Percentiles rank a stretch among this genome's conserved stretches.
phyloP scores from a whole-genome alignment of 495 filamentous ascomycete species.

The Jackrogersella multiformis region DNA sequence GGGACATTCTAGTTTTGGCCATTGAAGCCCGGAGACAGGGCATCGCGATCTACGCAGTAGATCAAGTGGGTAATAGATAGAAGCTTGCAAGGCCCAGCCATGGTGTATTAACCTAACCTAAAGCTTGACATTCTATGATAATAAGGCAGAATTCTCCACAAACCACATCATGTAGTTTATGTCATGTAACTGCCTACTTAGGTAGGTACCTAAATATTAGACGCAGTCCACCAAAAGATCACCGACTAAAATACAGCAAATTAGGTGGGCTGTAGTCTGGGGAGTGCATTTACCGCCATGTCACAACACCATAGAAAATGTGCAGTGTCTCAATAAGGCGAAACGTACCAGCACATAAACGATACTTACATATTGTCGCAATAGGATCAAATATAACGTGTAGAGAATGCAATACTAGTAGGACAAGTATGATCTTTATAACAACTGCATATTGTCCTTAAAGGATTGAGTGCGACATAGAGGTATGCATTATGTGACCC shows the following conservation, averaged over 20 bases:
- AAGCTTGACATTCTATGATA: background rate
- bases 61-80: background rate
- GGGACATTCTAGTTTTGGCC: background rate
- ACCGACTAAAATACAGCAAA: no score
- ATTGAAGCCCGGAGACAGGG: background rate
- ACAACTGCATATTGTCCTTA: background rate
- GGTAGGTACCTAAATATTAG: no score
- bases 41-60: conserved; percentile 1
- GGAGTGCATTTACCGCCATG: background rate
- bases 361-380: background rate
- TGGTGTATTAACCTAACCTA: background rate
- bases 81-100: background rate
- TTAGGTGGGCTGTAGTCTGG: background rate
- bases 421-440: background rate
- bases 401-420: background rate
- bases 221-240: no score
- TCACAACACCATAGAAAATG: background rate
- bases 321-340: background rate
- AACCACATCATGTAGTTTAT: background rate
- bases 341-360: background rate
- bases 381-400: background rate
- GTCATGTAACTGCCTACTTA: no score
- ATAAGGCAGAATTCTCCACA: background rate
- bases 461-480: conserved; percentile 1
- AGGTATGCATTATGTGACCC: no score